Conservation (phyloP, 768 basidiomycete species). For the Hygrocybe punicea region DNA sequence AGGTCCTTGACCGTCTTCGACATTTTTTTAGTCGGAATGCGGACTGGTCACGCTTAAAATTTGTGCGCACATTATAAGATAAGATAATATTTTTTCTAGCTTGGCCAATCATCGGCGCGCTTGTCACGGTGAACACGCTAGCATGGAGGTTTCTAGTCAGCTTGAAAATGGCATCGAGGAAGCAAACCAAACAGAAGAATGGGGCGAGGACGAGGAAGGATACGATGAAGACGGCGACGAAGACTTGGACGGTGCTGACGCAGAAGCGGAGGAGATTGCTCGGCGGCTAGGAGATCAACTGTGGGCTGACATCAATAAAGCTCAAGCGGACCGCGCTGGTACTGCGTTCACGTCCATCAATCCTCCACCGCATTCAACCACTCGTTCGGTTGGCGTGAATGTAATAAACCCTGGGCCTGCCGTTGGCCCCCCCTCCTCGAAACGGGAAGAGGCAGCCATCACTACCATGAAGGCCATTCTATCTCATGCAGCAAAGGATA, state of each 20-base stretch:
- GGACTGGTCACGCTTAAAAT: too few relatives aligned
- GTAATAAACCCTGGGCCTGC: too few relatives aligned
- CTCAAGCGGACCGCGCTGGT: slow-evolving; percentile 42
- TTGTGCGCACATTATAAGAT: too few relatives aligned
- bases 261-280: slow-evolving; percentile 72
- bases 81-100: not conserved
- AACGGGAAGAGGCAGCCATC: slow-evolving; percentile 57
- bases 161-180: not conserved
- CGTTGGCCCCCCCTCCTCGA: too few relatives aligned
- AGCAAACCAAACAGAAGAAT: slow-evolving; percentile 27
- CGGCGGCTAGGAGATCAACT: slow-evolving; percentile 71
- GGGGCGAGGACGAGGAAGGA: slow-evolving; percentile 27
- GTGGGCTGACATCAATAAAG: slow-evolving; percentile 72
- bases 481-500: slow-evolving; percentile 52
- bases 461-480: slow-evolving; percentile 64
- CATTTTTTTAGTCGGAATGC: slow-evolving; percentile 2
- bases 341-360: slow-evolving; percentile 9
- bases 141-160: not conserved
- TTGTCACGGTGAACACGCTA: not conserved
- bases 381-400: slow-evolving; percentile 1
- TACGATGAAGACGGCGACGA: slow-evolving; percentile 50
- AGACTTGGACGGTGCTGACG: slow-evolving; percentile 60
- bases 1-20: slow-evolving; percentile 78
- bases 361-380: not conserved
- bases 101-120: too few relatives aligned